phyloP scores from a whole-genome alignment of 768 basidiomycete genomes.

The Lanmaoa rubissima region DNA sequence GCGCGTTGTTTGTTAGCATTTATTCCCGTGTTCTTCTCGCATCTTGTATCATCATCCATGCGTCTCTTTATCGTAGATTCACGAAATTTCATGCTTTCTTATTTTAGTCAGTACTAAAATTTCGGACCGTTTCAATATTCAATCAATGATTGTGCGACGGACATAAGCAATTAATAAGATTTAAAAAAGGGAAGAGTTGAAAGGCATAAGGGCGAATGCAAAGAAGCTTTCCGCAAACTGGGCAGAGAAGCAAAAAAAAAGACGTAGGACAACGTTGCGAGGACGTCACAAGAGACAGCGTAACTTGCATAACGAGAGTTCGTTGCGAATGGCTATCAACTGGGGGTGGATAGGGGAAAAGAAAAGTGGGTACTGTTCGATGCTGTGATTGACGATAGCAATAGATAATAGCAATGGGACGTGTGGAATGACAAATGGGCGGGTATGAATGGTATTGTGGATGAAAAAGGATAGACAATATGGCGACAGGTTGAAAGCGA shows the following conservation, averaged over 20 bases:
- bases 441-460: conserved; percentile 14
- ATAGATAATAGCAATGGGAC: conserved; percentile 37
- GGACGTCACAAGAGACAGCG: conserved; percentile 18
- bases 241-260: conserved; percentile 1
- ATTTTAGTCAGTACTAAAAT: neutral
- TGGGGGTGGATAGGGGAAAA: neutral
- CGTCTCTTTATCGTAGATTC: neutral
- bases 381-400: conserved; percentile 28
- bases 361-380: conserved; percentile 8
- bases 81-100: neutral
- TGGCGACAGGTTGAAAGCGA: conserved; percentile 23
- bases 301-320: conserved; percentile 22
- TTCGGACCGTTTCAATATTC: neutral
- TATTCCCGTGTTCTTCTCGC: neutral
- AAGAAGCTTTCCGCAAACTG: conserved; percentile 1
- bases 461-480: conserved; percentile 18
- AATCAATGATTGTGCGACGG: neutral
- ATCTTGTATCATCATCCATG: conserved; percentile 25
- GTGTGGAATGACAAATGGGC: conserved; percentile 14
- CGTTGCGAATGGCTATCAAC: conserved; percentile 17
- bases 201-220: conserved; percentile 3
- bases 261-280: conserved; percentile 14
- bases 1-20: neutral
- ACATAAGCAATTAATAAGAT: conserved; percentile 20
- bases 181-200: conserved; percentile 5